phyloP scores from a whole-genome alignment of 2,329 filamentous ascomycete species.

The Ophiobolus disseminans region DNA sequence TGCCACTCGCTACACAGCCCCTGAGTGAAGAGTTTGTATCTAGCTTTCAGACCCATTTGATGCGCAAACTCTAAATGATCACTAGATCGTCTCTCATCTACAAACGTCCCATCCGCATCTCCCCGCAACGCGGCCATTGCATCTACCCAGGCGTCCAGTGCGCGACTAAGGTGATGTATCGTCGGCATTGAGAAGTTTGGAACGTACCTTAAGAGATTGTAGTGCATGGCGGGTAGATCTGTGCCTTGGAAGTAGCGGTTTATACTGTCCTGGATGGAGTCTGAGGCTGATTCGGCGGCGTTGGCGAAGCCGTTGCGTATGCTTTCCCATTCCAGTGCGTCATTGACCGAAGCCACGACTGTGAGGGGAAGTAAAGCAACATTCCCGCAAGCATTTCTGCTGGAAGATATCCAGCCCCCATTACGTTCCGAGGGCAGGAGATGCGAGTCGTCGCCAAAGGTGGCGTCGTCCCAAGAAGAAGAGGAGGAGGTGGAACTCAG shows the following conservation, averaged over 20 bases:
- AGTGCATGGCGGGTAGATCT: constrained; percentile 19
- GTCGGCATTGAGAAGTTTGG: constrained; percentile 14
- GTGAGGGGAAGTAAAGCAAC: neutral
- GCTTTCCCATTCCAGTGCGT: neutral
- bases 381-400: too few species aligned
- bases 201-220: constrained; percentile 3
- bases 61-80: constrained; percentile 13
- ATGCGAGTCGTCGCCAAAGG: too few species aligned
- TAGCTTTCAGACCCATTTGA: constrained; percentile 12
- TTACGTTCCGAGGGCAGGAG: too few species aligned
- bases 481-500: too few species aligned
- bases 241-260: constrained; percentile 20
- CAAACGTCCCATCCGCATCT: neutral
- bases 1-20: constrained; percentile 15
- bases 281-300: neutral
- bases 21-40: constrained; percentile 10
- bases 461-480: too few species aligned
- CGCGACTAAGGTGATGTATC: constrained; percentile 2
- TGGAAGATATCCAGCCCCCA: too few species aligned
- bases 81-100: constrained; percentile 1
- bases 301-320: neutral
- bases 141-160: constrained; percentile 10
- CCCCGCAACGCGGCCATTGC: neutral
- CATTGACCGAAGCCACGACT: neutral
- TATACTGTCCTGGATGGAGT: constrained; percentile 5